phyloP scores from a whole-genome alignment of 78 protist species.

The Polysphondylium violaceum region DNA sequence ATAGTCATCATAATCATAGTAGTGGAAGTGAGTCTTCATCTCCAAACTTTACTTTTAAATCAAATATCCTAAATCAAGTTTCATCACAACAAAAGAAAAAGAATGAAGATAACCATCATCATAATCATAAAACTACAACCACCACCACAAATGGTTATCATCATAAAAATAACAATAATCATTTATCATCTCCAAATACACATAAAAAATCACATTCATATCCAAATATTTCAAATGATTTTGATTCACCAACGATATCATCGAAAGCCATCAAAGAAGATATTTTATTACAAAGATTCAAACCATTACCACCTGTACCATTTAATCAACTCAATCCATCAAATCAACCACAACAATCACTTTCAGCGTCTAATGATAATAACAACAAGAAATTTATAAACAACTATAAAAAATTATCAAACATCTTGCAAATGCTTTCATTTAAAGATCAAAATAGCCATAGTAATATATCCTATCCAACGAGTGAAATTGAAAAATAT shows the following conservation, averaged over 20 bases:
- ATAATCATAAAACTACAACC: neutral
- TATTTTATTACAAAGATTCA: conserved; percentile 56
- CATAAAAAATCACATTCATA: conserved; percentile 7
- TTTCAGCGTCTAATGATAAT: neutral
- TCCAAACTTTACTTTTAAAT: conserved; percentile 32
- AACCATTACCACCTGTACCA: conserved; percentile 69
- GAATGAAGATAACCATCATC: neutral
- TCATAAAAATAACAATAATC: conserved; percentile 6
- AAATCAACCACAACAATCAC: neutral
- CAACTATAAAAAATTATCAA: neutral
- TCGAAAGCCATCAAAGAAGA: conserved; percentile 33
- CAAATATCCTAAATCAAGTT: conserved; percentile 29
- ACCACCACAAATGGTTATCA: neutral
- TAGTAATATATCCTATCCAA: neutral
- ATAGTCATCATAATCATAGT: neutral
- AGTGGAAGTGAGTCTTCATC: too few species aligned
- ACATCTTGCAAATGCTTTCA: conserved; percentile 25
- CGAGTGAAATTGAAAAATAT: neutral
- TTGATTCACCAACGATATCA: neutral
- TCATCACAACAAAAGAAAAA: conserved; percentile 35
- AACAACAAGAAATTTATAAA: neutral
- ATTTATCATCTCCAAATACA: too few species aligned
- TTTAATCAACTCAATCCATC: conserved; percentile 2
- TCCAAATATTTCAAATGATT: conserved; percentile 18
- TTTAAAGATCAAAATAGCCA: conserved; percentile 7